Evolutionary conservation across 805 yeast genomes (phyloP), one percentile per base, ranked within the genome.

Genomic region (Candida maris): DNA sequence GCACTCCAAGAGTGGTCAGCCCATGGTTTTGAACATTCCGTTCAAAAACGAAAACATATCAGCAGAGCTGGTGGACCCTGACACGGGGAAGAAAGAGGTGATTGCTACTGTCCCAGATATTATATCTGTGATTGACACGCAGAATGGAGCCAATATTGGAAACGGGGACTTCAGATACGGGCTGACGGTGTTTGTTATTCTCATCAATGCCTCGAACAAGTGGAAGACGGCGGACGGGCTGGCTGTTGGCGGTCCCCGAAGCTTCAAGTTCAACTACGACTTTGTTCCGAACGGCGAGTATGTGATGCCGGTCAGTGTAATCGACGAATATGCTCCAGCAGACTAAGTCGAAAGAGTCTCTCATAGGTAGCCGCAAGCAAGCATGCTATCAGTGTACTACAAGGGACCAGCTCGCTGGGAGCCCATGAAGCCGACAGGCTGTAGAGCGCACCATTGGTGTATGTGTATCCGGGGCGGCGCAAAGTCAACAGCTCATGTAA

Each of bases 101-200:
- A 67, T 8, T 57, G 66, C 35, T 56, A 25, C 70, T 4, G 74
- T 68, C 27, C 75, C 75, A n/a, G 75, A 70, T 45, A 44, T 70
- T 35, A 67, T 70, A 41, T 45, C 71, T 2, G 70, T 70, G 6
- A 46, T 62, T 32, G 71, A 69, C 46, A 49, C 61, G 6, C 69
- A 66, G 26, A 53, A 62, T 21, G 73, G 73, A 24, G 72, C 66
- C 38, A 73, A 73, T 10, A 63, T 68, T 8, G 74, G 74, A 6
- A 68, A 73, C 2, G 71, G 67, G n/a, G 75, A 70, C 24, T 70
- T 68, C 45, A 46, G 72, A 27, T 69, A 69, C 44, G 74, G 75
- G 4, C 38, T 70, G 33, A 35, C 63, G 25, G 73, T 69, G 12
- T 65, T 64, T 52, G 74, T 70, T 2, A 41, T 70, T 15, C 71